Base-by-base conservation (phyloP, 306 rosid genomes). In the Trifolium subterraneum region DNA sequence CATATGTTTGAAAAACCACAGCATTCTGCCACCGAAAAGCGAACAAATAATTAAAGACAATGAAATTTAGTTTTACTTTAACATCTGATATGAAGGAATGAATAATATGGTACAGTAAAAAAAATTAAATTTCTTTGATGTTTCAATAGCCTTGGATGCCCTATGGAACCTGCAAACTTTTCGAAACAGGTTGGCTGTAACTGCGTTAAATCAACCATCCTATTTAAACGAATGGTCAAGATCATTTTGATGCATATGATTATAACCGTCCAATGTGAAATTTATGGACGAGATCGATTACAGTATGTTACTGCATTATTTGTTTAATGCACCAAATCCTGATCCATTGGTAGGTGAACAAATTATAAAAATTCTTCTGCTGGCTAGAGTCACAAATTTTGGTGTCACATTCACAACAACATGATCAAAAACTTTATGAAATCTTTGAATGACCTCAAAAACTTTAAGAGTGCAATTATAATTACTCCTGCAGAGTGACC, bases 1-100 rank as follows among this genome's bases (percentile, higher is more conserved):
- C 92, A 23, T 90, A 92, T 59, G 85, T 83, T 80, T 94, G 99
- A 80, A 94, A 94, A 65, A 86, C 97, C 75, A 84, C 70, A 2
- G 99, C 97, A 66, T 92, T 92, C 96, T 94, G 87, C 81, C 72
- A n/a, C 5, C 42, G 13, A 45, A 36, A 36, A 70, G 51, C 10
- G 12, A 47, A 13, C 72, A 71, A 11, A 79, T 45, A 70, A 14
- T 3, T 14, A 33, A 11, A 77, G 74, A 41, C 47, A 14, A 4
- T 38, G 18, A 45, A 56, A 15, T 58, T 20, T 3, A 41, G 39
- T 50, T 59, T 12, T 48, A 64, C 15, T 25, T 55, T 55, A 8
- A 56, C 13, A 67, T 72, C 33, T 54, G 4, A 72, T 55, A 10
- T 38, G 22, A 33, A 15, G 20, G 7, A 23, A 22, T 27, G 31